A percentile compares a stretch with the other conserved stretches of the same genome.
phyloP scores from a whole-genome alignment of 2,329 filamentous ascomycete genomes.

The Hypoxylon sp. region DNA sequence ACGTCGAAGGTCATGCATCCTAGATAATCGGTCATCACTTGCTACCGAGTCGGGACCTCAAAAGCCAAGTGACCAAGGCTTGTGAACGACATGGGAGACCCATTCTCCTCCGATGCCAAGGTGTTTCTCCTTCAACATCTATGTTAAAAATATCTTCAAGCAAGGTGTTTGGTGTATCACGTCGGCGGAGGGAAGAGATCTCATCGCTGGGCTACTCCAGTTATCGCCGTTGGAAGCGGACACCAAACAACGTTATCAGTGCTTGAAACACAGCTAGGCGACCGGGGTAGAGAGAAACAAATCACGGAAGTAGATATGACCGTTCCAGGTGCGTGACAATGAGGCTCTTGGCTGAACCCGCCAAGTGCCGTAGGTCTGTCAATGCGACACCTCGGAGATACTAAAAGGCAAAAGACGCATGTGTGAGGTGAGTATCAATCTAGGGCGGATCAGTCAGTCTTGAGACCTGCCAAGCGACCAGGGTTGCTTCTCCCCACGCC shows the following conservation, averaged over 20 bases:
- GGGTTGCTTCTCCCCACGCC: slow-evolving; percentile 39
- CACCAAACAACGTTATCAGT: slow-evolving; percentile 36
- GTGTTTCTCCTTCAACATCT: slow-evolving; percentile 44
- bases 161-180: slow-evolving; percentile 40
- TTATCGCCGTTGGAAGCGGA: slow-evolving; percentile 31
- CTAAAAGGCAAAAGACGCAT: slow-evolving; percentile 39
- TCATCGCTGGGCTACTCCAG: slow-evolving; percentile 20
- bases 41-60: slow-evolving; percentile 45
- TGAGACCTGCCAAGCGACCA: slow-evolving; percentile 58
- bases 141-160: slow-evolving; percentile 50
- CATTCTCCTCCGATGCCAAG: slow-evolving; percentile 50
- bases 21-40: slow-evolving; percentile 22
- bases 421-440: slow-evolving; percentile 50
- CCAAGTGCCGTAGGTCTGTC: slow-evolving; percentile 52
- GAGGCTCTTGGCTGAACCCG: slow-evolving; percentile 53
- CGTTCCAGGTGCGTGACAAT: slow-evolving; percentile 43
- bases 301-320: slow-evolving; percentile 35
- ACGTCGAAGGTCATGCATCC: slow-evolving; percentile 41
- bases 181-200: slow-evolving; percentile 37
- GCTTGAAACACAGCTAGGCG: slow-evolving; percentile 42
- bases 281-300: slow-evolving; percentile 38
- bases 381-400: slow-evolving; percentile 49
- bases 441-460: slow-evolving; percentile 54
- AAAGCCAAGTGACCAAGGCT: slow-evolving; percentile 41
- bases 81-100: slow-evolving; percentile 38